Percentiles rank a stretch among this genome's conserved stretches.
Evolutionary conservation across 2,329 filamentous ascomycete genomes (phyloP).

Genomic region (Claviceps sp.): DNA sequence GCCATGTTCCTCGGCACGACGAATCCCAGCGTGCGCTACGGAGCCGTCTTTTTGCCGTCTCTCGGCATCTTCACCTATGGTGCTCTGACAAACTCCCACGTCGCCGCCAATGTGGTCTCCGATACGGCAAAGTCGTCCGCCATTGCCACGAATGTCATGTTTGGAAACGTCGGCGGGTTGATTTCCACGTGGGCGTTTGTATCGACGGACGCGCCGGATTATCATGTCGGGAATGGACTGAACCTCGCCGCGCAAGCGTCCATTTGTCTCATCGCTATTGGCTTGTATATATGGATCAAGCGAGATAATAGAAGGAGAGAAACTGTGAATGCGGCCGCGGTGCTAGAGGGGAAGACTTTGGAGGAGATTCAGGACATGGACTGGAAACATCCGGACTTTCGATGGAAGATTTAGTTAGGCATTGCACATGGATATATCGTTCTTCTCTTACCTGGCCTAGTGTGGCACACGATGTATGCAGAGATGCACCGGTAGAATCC

Average conservation of each 20-base stretch:
- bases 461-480: no score
- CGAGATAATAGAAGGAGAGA: constrained; percentile 47
- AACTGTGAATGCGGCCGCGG: constrained; percentile 38
- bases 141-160: constrained; percentile 45
- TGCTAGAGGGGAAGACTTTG: constrained; percentile 40
- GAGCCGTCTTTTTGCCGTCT: constrained; percentile 53
- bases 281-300: constrained; percentile 46
- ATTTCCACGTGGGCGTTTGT: constrained; percentile 53
- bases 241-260: constrained; percentile 50
- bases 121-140: constrained; percentile 52
- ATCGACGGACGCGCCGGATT: constrained; percentile 48
- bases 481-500: background rate
- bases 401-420: constrained; percentile 30
- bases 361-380: constrained; percentile 46
- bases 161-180: constrained; percentile 35
- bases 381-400: constrained; percentile 55
- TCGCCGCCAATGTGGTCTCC: constrained; percentile 53
- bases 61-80: constrained; percentile 49
- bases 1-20: constrained; percentile 50
- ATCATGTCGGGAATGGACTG: constrained; percentile 55
- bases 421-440: background rate
- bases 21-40: constrained; percentile 43
- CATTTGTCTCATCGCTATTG: constrained; percentile 36
- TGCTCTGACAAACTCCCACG: constrained; percentile 50
- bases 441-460: no score